phyloP scores from a whole-genome alignment of 2,329 filamentous ascomycete species.

The Phialophora macrospora region DNA sequence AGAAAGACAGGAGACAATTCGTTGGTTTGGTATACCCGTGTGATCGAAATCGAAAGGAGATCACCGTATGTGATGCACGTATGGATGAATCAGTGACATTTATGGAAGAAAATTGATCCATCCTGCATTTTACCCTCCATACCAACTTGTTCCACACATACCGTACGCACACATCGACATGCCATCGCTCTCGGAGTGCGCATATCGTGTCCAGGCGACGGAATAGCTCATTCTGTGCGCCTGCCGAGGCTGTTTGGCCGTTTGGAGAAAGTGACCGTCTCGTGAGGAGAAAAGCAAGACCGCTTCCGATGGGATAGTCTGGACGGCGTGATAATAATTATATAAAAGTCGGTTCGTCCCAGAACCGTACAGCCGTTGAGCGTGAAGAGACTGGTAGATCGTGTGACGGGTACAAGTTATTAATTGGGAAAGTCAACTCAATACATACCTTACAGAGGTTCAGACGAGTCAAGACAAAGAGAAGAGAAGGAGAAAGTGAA shows the following conservation, averaged over 20 bases:
- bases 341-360: background rate
- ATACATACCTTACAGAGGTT: too few relatives aligned
- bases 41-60: too few relatives aligned
- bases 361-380: background rate
- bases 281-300: constrained; percentile 9
- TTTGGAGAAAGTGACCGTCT: background rate
- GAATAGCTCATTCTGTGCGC: background rate
- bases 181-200: background rate
- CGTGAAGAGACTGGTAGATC: background rate
- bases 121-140: too few relatives aligned
- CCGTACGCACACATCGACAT: background rate
- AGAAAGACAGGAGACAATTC: too few relatives aligned
- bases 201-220: background rate
- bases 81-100: too few relatives aligned
- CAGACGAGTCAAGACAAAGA: too few relatives aligned
- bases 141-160: too few relatives aligned
- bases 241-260: background rate
- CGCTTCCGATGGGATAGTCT: constrained; percentile 4
- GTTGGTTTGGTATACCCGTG: too few relatives aligned
- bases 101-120: too few relatives aligned
- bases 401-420: background rate
- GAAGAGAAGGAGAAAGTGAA: background rate
- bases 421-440: background rate
- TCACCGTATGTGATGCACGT: too few relatives aligned
- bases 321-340: background rate